phyloP scores from a whole-genome alignment of 2,329 filamentous ascomycete genomes.

The Keithomyces neogunnii region DNA sequence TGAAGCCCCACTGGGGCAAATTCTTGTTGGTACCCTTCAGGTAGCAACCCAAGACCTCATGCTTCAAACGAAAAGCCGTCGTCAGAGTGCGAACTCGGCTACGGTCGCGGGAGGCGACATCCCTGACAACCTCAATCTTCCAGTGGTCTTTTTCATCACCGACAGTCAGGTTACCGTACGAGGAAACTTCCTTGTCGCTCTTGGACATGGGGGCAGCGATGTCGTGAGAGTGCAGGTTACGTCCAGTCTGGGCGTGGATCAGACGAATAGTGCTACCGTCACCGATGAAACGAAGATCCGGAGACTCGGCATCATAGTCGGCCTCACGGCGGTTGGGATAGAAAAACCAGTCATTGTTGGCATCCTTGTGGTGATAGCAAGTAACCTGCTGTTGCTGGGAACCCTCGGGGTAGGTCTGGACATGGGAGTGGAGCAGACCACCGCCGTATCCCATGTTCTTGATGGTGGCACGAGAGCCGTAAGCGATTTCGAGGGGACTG shows the following conservation, averaged over 20 bases:
- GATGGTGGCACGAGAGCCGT: constrained; percentile 81
- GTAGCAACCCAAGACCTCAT: constrained; percentile 80
- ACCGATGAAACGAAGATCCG: constrained; percentile 62
- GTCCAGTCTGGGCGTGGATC: constrained; percentile 90
- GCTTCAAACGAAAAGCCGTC: constrained; percentile 82
- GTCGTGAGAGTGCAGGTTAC: constrained; percentile 92
- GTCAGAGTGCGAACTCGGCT: constrained; percentile 85
- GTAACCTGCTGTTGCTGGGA: constrained; percentile 94
- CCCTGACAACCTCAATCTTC: constrained; percentile 83
- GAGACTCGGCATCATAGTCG: constrained; percentile 62
- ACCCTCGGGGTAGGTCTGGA: constrained; percentile 92
- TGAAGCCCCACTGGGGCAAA: constrained; percentile 98
- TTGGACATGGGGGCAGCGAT: constrained; percentile 86
- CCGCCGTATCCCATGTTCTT: constrained; percentile 99
- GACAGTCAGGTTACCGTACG: constrained; percentile 89
- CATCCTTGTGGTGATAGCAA: constrained; percentile 98
- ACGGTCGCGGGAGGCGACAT: constrained; percentile 78
- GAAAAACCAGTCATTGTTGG: constrained; percentile 99
- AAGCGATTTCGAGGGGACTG: constrained; percentile 84
- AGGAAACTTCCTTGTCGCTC: constrained; percentile 84
- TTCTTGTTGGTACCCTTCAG: constrained; percentile 92
- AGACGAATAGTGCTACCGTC: constrained; percentile 75
- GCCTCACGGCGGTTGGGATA: constrained; percentile 79
- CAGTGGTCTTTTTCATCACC: constrained; percentile 98
- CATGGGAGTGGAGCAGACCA: constrained; percentile 89